Percentiles rank a stretch among this genome's conserved stretches.
Conservation (phyloP, 1,284 basidiomycete species). For the Moniliophthora roreri region DNA sequence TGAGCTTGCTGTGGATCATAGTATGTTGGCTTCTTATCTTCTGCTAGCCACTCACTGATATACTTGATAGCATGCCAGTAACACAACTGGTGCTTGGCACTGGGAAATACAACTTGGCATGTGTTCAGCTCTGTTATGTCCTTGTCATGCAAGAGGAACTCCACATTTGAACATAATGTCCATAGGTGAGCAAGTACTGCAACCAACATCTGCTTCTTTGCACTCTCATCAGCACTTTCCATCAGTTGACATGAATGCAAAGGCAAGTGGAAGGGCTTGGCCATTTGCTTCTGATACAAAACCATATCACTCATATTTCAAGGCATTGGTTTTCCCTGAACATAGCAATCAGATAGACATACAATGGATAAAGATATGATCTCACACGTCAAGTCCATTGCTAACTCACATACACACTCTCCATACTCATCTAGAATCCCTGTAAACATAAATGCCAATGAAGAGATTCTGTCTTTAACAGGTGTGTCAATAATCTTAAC, state of each 20-base stretch:
- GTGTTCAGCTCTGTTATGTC: constrained; percentile 14
- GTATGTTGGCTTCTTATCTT: constrained; percentile 2
- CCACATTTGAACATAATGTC: constrained; percentile 8
- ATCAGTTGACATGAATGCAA: constrained; percentile 7
- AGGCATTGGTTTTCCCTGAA: constrained; percentile 14
- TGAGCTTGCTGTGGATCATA: constrained; percentile 11
- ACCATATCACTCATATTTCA: constrained; percentile 13
- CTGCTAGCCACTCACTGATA: constrained; percentile 3
- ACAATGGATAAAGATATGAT: too few species aligned
- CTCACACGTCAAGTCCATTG: constrained; percentile 22
- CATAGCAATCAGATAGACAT: too few species aligned
- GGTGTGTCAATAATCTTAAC: constrained; percentile 12
- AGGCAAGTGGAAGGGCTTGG: constrained; percentile 11
- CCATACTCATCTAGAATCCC: constrained; percentile 14
- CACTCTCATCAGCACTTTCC: constrained; percentile 1
- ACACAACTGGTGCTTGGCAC: constrained; percentile 15
- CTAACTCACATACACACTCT: constrained; percentile 10
- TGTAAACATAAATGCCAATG: constrained; percentile 17
- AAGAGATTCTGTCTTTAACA: constrained; percentile 5
- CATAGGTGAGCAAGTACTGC: background rate
- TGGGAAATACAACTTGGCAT: constrained; percentile 2
- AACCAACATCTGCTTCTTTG: constrained; percentile 9
- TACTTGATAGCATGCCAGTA: constrained; percentile 12
- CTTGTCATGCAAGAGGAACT: constrained; percentile 12
- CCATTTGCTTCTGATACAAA: constrained; percentile 15